Evolutionary conservation across 441 rosid species (phyloP), one percentile per base, ranked within the genome.

Genomic region (Biscutella laevigata): DNA sequence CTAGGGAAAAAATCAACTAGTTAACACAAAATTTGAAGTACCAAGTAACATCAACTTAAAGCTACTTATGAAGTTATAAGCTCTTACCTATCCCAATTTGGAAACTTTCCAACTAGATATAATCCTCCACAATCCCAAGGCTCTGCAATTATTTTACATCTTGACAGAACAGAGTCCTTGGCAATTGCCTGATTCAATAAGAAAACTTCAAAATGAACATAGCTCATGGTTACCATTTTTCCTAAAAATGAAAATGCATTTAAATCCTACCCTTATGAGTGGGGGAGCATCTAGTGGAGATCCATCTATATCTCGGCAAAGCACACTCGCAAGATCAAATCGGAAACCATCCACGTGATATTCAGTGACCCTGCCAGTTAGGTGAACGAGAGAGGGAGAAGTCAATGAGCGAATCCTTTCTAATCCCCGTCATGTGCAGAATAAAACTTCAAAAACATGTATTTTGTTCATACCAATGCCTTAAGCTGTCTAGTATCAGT

Each of bases 51-150:
- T 19, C 25, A 25, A 42, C 13, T 51, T 42, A 28, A 17, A 17
- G 20, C 20, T 17, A 45, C 11, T 9, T 30, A 42, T 39, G 17
- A 20, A 27, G 50, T 59, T 25, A 59, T 35, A 59, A 17, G 20
- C 14, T 13, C 45, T 15, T 71, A 86, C 98, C 95, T 71, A 75
- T 92, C 96, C 96, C 98, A 92, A 54, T 88, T 92, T 42, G 95
- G 94, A 74, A 92, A 88, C 56, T 72, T 64, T 39, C 98, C 98
- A 4, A 92, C 96, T 62, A 88, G 92, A 74, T 88, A 92, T 64
- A 92, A 81, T 50, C 95, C 96, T 48, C 88, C 89, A 77, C 96
- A 92, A 65, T 88, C 95, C 96, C 96, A 92, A 66, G 96, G 98
- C 73, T 92, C 96, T 14, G 96, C 75, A 71, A 88, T 88, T 48